Evolutionary conservation across 2,329 filamentous ascomycete species (phyloP), one percentile per base, ranked within the genome.

Genomic region (Fusarium ramigenum): DNA sequence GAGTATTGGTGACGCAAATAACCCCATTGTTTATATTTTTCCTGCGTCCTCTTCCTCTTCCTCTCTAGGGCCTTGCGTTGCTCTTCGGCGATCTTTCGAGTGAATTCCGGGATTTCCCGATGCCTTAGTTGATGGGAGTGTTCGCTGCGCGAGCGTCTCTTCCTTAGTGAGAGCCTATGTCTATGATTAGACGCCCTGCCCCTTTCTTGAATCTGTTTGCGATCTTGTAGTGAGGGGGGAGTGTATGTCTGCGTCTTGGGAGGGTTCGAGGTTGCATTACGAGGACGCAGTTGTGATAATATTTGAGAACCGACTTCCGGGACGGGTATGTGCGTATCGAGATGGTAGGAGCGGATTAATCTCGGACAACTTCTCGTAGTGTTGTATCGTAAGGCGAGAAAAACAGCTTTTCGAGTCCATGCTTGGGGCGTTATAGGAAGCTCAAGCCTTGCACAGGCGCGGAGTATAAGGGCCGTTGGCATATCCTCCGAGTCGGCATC

Each of bases 1-100:
- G 76, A 60, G 25, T 75, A 63, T 43, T 78, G 77, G 50, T 80
- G 79, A 4, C 80, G 78, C 21, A 82, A 32, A 25, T 78, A 79
- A 9, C 80, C 80, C 81, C 81, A 82, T 77, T 82, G 80, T 2
- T 62, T 37, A 34, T 78, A 77, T 16, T 54, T 53, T 49, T 53
- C 61, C 37, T 49, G 70, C 44, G 46, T 60, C 8, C 47, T 70
- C 47, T 62, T 72, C 42, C 43, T 42, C 36, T 28, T 49, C 16
- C 44, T 50, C 15, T 67, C 65, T 32, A 23, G 30, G 16, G 25
- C 32, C 50, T 59, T 61, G 34, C 44, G 53, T 15, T 32, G 53
- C 40, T 63, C 21, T 32, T 72, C 56, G 10, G 61, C 44, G 60
- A 39, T 23, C 49, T 65, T 65, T 47, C 43, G 52, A 39, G n/a